Evolutionary conservation across 192 early-diverging fungal species (phyloP), one percentile per base, ranked within the genome.

Genomic region (Lobosporangium transversale): DNA sequence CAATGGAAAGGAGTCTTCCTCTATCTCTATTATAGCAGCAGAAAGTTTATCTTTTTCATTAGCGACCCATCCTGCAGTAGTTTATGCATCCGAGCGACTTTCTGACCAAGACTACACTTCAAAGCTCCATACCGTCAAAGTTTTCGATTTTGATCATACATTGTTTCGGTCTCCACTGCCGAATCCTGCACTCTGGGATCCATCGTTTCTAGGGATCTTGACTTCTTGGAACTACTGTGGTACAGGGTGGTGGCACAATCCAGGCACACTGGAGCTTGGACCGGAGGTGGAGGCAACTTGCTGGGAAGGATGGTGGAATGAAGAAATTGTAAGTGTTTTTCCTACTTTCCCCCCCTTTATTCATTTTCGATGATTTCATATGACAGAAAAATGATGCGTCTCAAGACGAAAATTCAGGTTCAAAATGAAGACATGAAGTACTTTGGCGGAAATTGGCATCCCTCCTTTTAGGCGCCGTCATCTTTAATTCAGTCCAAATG

Each of bases 101-200:
- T 32, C 35, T 11, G 58, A 76, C 36, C 14, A 45, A 1, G 15
- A 29, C 14, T 56, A 59, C 33, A 31, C 55, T 37, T 40, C 27
- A 10, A 15, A 44, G 3, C 43, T 79, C 35, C 67, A 64, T 21
- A 79, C 66, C 0, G 55, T 69, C 21, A 65, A 79, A 14, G 80
- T 90, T 21, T 87, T 90, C 62, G 89, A 90, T 66, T 90, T 90
- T 84, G 89, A 90, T 68, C 85, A 86, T 62, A 90, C 89, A 14
- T 71, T 90, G 50, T 90, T 88, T 69, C 79, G 80, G 27, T 88
- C 89, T 21, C 89, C 89, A 2, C 58, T 80, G 26, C 87, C 89
- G 8, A 90, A 87, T 53, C 84, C 84, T 15, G 64, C 75, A 11
- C 81, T 90, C 33, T 90, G 89, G 89, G 85, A 87, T 48, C 61